A percentile compares a stretch with the other conserved stretches of the same genome.
These are phyloP conservation scores for Chlamydomonas sphaeroides DNA, from an alignment of 139 green algal species.

Conservation along the genomic window DNA sequence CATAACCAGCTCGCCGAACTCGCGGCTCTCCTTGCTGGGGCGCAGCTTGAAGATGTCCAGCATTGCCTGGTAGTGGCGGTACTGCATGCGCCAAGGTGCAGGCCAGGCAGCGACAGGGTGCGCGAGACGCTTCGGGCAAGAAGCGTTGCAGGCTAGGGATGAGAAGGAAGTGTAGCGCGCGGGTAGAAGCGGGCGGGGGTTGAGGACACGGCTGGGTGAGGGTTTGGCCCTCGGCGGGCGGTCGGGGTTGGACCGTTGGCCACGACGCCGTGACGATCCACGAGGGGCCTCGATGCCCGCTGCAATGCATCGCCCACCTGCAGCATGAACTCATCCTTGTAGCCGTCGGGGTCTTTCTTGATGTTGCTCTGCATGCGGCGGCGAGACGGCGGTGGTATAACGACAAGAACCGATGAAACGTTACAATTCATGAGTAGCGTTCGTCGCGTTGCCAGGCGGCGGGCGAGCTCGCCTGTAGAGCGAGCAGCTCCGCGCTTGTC, in stretches of 20 bases:
- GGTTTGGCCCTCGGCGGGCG: too few relatives aligned
- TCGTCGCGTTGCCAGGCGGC: too few relatives aligned
- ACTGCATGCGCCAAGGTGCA: constrained; percentile 65
- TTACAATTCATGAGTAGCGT: too few relatives aligned
- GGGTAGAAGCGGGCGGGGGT: too few relatives aligned
- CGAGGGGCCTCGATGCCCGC: too few relatives aligned
- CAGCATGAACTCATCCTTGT: constrained; percentile 92
- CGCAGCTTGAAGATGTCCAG: constrained; percentile 89
- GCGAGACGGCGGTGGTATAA: not conserved
- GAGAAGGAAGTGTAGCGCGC: not conserved
- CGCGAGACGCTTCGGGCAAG: not conserved
- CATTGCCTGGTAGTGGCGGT: constrained; percentile 87
- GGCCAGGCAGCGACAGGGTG: not conserved
- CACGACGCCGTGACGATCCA: not conserved
- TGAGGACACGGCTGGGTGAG: too few relatives aligned
- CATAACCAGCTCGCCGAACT: constrained; percentile 88
- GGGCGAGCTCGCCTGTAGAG: not conserved
- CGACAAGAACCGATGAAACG: too few relatives aligned
- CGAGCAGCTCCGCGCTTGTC: constrained; percentile 16
- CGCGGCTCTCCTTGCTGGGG: constrained; percentile 77
- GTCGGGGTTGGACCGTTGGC: too few relatives aligned
- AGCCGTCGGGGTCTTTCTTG: constrained; percentile 92
- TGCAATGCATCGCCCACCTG: constrained; percentile 59
- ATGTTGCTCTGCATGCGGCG: constrained; percentile 78
- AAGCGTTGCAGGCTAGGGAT: not conserved